Evolutionary conservation across 169 alveolate species (phyloP).

Genomic region (Plasmodium vivax): DNA sequence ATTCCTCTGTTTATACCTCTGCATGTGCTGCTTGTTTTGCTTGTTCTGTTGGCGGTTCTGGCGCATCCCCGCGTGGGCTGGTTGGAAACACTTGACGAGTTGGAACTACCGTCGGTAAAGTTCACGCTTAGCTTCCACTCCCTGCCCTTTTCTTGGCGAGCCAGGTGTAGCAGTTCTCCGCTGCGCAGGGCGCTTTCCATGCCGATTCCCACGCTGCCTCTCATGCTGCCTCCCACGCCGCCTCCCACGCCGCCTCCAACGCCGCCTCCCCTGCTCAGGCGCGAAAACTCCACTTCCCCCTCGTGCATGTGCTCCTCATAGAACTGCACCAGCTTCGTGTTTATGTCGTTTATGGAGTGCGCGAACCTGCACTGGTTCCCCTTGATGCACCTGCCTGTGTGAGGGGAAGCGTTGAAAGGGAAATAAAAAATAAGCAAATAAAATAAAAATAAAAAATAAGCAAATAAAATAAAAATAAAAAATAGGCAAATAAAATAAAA

Average conservation of each 20-base stretch:
- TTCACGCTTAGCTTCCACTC: constrained; percentile 6
- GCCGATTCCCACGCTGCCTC: no score
- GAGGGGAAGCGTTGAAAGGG: not conserved
- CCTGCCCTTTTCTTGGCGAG: not conserved
- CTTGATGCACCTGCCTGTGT: constrained; percentile 37
- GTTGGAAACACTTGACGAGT: constrained; percentile 6
- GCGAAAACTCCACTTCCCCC: not conserved
- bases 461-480: no score
- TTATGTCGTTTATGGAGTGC: constrained; percentile 59
- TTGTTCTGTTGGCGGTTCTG: not conserved
- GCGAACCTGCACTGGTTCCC: constrained; percentile 66
- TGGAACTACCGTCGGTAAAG: not conserved
- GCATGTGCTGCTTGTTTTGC: not conserved
- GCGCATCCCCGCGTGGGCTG: not conserved
- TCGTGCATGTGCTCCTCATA: constrained; percentile 4
- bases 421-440: no score
- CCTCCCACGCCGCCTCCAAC: no score
- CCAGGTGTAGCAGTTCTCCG: not conserved
- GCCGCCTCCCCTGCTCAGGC: not conserved
- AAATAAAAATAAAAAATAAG: no score
- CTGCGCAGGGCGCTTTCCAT: not conserved
- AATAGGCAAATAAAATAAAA: no score
- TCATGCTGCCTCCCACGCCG: no score
- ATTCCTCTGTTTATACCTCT: no score
- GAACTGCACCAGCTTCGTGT: constrained; percentile 51